These are phyloP conservation scores for Nicotiana obtusifolia DNA, from an alignment of 257 asterid species.

Conservation along the genomic window DNA sequence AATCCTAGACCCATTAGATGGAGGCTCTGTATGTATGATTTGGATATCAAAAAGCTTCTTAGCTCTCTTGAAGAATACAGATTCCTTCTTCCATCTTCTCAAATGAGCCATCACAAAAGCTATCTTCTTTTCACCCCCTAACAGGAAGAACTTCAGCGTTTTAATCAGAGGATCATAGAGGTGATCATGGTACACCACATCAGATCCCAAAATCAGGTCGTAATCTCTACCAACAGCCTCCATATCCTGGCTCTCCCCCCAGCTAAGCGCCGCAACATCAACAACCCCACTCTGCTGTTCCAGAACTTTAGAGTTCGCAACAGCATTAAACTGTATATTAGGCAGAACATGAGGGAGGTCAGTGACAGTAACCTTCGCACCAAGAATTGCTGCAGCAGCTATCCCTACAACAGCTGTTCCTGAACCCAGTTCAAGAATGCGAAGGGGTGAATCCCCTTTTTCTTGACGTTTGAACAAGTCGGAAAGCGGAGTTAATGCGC, in stretches of 20 bases:
- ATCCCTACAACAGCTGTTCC: slow-evolving; percentile 88
- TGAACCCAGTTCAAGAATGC: slow-evolving; percentile 88
- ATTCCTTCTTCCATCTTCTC: slow-evolving; percentile 80
- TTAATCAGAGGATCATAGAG: slow-evolving; percentile 53
- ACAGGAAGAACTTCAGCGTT: slow-evolving; percentile 40
- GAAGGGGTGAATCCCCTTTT: slow-evolving; percentile 24
- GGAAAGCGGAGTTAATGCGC: slow-evolving; percentile 25
- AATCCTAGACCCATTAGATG: slow-evolving; percentile 44
- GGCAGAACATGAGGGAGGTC: slow-evolving; percentile 82
- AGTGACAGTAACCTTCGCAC: slow-evolving; percentile 66
- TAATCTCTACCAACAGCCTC: slow-evolving; percentile 49
- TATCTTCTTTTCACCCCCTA: slow-evolving; percentile 31
- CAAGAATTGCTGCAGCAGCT: slow-evolving; percentile 74
- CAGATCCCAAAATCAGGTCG: slow-evolving; percentile 76
- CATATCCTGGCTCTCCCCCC: slow-evolving; percentile 65
- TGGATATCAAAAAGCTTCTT: slow-evolving; percentile 45
- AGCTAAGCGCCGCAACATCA: slow-evolving; percentile 46
- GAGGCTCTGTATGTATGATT: slow-evolving; percentile 31
- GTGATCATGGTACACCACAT: slow-evolving; percentile 68
- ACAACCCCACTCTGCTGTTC: slow-evolving; percentile 38
- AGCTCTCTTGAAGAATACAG: slow-evolving; percentile 65
- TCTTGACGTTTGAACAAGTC: slow-evolving; percentile 13
- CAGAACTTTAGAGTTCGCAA: slow-evolving; percentile 43
- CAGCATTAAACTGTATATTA: slow-evolving; percentile 57
- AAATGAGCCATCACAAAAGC: slow-evolving; percentile 61